These are phyloP conservation scores for Starmerella vaccinii DNA, from an alignment of 805 yeast species.

Conservation along the genomic window DNA sequence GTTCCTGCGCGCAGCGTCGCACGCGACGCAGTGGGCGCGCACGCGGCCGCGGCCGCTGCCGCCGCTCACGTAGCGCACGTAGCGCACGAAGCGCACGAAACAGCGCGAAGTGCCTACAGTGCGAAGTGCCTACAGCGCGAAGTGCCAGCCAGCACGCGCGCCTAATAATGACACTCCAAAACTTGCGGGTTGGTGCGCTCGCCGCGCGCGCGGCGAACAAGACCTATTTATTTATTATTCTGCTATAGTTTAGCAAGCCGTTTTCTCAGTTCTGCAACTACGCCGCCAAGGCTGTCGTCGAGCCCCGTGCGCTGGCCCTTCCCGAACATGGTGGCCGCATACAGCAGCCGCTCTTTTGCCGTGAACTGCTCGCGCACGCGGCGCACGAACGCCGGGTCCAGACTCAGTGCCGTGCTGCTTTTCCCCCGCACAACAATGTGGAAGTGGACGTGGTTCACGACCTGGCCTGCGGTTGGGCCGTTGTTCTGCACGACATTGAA, in stretches of 20 bases:
- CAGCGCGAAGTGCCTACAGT: no score
- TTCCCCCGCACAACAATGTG: conserved; percentile 65
- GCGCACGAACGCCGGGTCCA: conserved; percentile 8
- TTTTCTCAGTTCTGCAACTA: background rate
- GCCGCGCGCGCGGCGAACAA: no score
- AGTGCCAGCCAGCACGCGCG: no score
- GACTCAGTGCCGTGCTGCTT: background rate
- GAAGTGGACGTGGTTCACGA: conserved; percentile 86
- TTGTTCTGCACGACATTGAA: conserved; percentile 37
- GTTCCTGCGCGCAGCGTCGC: conserved; percentile 53
- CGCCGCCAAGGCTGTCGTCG: background rate
- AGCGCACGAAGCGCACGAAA: background rate
- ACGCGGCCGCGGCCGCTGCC: background rate
- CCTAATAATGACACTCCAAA: no score
- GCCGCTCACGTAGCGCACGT: background rate
- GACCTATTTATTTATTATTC: conserved; percentile 10
- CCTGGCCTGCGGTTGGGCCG: conserved; percentile 87
- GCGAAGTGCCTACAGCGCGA: no score
- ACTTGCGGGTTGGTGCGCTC: no score
- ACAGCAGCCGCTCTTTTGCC: conserved; percentile 19
- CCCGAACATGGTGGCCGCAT: conserved; percentile 28
- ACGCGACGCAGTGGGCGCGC: conserved; percentile 29
- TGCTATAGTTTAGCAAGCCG: conserved; percentile 4
- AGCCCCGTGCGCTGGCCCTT: conserved; percentile 22
- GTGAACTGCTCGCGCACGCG: conserved; percentile 5